Conservation (phyloP, 2,329 filamentous ascomycete genomes). For the Alternaria sp. region DNA sequence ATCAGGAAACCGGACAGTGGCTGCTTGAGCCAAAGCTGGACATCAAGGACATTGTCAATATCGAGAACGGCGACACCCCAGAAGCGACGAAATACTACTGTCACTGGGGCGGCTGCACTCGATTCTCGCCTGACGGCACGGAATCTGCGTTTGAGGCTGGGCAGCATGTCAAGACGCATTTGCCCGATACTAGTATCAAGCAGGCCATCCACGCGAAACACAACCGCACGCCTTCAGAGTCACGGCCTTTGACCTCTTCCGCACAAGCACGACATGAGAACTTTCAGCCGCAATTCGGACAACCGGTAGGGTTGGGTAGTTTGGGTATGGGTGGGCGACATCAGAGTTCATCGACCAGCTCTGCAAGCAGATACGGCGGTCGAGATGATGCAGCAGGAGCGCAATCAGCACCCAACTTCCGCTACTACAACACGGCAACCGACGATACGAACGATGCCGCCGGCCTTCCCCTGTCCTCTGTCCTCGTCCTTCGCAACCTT, state of each 20-base stretch:
- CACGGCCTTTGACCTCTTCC: constrained; percentile 35
- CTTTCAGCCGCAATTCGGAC: constrained; percentile 40
- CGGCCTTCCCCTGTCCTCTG: constrained; percentile 78
- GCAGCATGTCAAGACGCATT: constrained; percentile 72
- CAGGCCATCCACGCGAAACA: constrained; percentile 49
- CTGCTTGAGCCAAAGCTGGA: constrained; percentile 47
- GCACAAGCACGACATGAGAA: constrained; percentile 36
- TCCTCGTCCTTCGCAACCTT: constrained; percentile 79
- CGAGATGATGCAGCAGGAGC: constrained; percentile 21
- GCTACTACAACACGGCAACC: constrained; percentile 54
- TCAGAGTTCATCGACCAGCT: constrained; percentile 16
- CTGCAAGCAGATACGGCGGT: constrained; percentile 32
- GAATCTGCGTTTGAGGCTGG: constrained; percentile 58
- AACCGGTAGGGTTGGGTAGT: constrained; percentile 36
- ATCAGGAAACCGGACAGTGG: constrained; percentile 60
- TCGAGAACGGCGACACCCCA: constrained; percentile 50
- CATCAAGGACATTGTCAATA: constrained; percentile 26
- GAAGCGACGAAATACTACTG: constrained; percentile 62
- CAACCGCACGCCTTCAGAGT: constrained; percentile 56
- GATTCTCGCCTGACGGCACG: constrained; percentile 54
- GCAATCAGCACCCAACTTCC: constrained; percentile 37
- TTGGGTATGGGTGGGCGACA: constrained; percentile 34
- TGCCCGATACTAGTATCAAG: constrained; percentile 56
- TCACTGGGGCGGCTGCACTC: constrained; percentile 70
- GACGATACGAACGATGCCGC: constrained; percentile 66